Evolutionary conservation across 768 basidiomycete species (phyloP).

Genomic region (Pleurotus eryngii): DNA sequence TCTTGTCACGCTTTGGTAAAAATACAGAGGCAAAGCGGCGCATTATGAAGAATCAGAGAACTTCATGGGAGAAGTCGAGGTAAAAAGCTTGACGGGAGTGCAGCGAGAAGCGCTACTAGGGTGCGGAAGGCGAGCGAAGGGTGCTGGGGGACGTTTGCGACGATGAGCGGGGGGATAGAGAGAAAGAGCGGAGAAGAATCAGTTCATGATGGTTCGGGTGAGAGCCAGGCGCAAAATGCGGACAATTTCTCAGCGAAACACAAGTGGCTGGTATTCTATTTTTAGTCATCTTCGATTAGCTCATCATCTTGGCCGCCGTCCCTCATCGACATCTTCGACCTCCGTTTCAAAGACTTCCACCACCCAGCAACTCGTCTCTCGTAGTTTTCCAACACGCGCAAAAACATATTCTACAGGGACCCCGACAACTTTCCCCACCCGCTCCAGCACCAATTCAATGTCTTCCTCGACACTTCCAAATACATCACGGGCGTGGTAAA

Average conservation of each 20-base stretch:
- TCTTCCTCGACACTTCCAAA: slow-evolving; percentile 54
- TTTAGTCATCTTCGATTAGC: slow-evolving; percentile 7
- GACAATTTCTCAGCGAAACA: slow-evolving; percentile 2
- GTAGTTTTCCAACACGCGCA: slow-evolving; percentile 55
- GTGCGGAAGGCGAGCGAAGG: not conserved
- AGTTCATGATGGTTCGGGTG: slow-evolving; percentile 8
- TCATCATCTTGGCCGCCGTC: slow-evolving; percentile 7
- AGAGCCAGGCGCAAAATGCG: slow-evolving; percentile 4
- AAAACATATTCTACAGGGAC: slow-evolving; percentile 49
- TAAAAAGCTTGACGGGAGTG: not conserved
- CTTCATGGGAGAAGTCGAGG: slow-evolving; percentile 10
- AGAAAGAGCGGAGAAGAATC: slow-evolving; percentile 7
- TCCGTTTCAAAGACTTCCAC: slow-evolving; percentile 32
- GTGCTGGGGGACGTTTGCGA: not conserved
- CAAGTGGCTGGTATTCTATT: not conserved
- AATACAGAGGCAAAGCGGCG: slow-evolving; percentile 66
- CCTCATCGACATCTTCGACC: slow-evolving; percentile 11
- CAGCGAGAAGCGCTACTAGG: not conserved
- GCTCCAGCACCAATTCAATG: slow-evolving; percentile 46
- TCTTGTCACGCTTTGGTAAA: slow-evolving; percentile 28
- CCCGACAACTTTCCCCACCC: slow-evolving; percentile 54
- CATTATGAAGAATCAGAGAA: slow-evolving; percentile 33
- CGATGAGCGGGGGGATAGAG: slow-evolving; percentile 2
- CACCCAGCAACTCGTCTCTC: slow-evolving; percentile 61
- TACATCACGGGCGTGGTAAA: slow-evolving; percentile 68